Percentiles rank a stretch among this genome's conserved stretches.
phyloP scores from a whole-genome alignment of 345 rosid species.

The Citrus medica region DNA sequence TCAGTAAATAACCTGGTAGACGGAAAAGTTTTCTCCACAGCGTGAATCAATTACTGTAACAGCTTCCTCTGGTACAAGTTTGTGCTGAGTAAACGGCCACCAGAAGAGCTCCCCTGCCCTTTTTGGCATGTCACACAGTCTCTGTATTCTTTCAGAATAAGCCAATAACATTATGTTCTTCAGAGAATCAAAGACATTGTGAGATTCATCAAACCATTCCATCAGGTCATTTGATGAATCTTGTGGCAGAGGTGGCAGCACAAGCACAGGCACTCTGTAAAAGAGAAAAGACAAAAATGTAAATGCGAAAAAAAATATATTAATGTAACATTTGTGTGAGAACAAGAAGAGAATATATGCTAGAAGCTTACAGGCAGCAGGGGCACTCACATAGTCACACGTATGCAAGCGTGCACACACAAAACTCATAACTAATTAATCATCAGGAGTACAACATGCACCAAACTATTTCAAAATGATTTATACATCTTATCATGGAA shows the following conservation, averaged over 20 bases:
- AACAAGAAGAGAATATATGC: conserved; percentile 10
- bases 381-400: not conserved
- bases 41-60: conserved; percentile 93
- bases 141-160: conserved; percentile 55
- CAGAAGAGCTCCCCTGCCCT: conserved; percentile 74
- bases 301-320: not conserved
- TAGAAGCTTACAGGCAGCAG: not conserved
- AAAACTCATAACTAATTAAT: not conserved
- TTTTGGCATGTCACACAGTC: conserved; percentile 63
- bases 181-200: conserved; percentile 47
- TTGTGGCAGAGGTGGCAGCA: conserved; percentile 73
- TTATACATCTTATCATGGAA: not conserved
- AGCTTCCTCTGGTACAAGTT: conserved; percentile 54
- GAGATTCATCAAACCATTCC: conserved; percentile 76
- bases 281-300: not conserved
- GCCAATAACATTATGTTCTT: conserved; percentile 57
- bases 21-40: conserved; percentile 81
- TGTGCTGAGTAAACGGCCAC: conserved; percentile 99
- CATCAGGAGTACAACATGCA: not conserved
- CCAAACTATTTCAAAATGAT: conserved; percentile 2
- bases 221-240: conserved; percentile 78
- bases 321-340: not conserved
- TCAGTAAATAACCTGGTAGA: conserved; percentile 62
- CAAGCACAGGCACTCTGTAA: conserved; percentile 80
- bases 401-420: not conserved